Conservation (phyloP, 1,139 yeast species). For the Sugiyamaella novakii region DNA sequence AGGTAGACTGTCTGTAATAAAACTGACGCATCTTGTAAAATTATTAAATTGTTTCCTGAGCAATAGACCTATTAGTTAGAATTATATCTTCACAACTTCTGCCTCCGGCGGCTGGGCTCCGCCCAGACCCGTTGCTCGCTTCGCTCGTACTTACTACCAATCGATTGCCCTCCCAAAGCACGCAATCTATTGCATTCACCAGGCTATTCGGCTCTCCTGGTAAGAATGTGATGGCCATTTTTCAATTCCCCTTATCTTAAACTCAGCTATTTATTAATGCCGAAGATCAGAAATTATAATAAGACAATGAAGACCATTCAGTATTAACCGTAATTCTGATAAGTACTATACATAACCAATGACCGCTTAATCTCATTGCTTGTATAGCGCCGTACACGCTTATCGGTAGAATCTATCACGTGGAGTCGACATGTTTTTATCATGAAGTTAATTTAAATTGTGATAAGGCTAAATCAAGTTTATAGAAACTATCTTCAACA, state of each 20-base stretch:
- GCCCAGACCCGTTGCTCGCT: constrained; percentile 2
- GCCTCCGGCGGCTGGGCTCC: constrained; percentile 2
- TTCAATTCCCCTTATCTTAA: background rate
- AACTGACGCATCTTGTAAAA: constrained; percentile 53
- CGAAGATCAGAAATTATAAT: background rate
- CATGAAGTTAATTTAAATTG: too few species aligned
- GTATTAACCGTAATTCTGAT: too few species aligned
- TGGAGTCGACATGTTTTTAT: too few species aligned
- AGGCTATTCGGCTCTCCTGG: constrained; percentile 82
- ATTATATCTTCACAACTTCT: too few species aligned
- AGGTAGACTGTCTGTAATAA: constrained; percentile 78
- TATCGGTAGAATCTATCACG: too few species aligned
- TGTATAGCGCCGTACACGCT: constrained; percentile 7
- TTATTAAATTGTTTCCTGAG: constrained; percentile 83
- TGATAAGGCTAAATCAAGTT: too few species aligned
- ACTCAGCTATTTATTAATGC: background rate
- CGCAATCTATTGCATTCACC: constrained; percentile 59
- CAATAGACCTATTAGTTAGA: constrained; percentile 56
- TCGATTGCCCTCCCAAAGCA: constrained; percentile 67
- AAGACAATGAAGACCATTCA: background rate
- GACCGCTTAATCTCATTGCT: constrained; percentile 3
- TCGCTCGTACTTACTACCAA: constrained; percentile 46
- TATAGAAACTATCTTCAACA: too few species aligned
- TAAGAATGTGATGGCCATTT: constrained; percentile 51
- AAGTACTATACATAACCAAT: too few species aligned